Conservation (phyloP, 441 rosid genomes). For the Corymbia citriodora region DNA sequence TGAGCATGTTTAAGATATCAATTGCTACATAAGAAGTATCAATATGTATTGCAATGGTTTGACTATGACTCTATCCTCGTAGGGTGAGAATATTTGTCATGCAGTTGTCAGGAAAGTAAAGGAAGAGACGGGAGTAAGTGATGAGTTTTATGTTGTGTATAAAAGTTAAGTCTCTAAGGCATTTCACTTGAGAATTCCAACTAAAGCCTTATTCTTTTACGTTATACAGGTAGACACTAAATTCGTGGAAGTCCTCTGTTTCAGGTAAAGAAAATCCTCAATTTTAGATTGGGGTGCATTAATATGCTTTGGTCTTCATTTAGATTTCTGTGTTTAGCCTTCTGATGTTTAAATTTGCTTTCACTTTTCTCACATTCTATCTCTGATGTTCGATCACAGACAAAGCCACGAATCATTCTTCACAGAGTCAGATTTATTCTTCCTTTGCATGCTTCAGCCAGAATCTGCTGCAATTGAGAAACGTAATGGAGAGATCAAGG, state of each 20-base stretch:
- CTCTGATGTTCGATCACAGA: background rate
- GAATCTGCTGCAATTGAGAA: background rate
- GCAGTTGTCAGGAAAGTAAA: conserved; percentile 65
- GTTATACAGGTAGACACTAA: background rate
- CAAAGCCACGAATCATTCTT: conserved; percentile 4
- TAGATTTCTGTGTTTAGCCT: background rate
- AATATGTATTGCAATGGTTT: background rate
- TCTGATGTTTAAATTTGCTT: background rate
- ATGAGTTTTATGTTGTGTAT: background rate
- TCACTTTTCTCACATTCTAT: background rate
- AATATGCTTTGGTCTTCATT: background rate
- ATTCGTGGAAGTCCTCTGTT: background rate
- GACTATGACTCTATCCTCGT: background rate
- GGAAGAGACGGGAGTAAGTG: conserved; percentile 82
- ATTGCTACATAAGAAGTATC: background rate
- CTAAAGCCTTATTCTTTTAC: background rate
- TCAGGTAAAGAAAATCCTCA: background rate
- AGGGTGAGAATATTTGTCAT: conserved; percentile 62
- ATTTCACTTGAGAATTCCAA: background rate
- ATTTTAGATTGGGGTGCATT: background rate
- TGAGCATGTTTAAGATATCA: background rate
- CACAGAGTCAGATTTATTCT: conserved; percentile 6
- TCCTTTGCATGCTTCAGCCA: background rate
- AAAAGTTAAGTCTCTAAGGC: background rate
- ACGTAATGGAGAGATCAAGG: background rate